phyloP scores from a whole-genome alignment of 345 rosid species.

The Dipteronia dyeriana region DNA sequence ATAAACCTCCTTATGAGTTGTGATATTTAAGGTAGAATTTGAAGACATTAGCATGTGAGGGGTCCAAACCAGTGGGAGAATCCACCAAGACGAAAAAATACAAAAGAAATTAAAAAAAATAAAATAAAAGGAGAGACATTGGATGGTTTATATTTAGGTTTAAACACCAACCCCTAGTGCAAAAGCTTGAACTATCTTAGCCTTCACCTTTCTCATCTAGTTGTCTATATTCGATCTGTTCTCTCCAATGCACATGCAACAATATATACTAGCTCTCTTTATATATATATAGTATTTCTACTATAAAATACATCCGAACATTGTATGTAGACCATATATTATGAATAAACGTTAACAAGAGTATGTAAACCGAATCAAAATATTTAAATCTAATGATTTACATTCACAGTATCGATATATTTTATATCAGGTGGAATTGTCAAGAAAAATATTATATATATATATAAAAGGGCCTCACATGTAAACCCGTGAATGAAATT shows the following conservation, averaged over 20 bases:
- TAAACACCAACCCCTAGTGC: constrained; percentile 35
- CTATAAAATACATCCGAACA: too few relatives aligned
- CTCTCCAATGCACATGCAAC: constrained; percentile 4
- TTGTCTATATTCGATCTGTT: constrained; percentile 43
- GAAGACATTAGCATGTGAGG: constrained; percentile 32
- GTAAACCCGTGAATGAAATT: too few relatives aligned
- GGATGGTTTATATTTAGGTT: constrained; percentile 34
- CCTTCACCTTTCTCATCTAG: constrained; percentile 15
- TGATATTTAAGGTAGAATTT: constrained; percentile 12
- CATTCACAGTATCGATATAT: too few relatives aligned
- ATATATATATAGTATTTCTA: too few relatives aligned
- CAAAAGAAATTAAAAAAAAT: constrained; percentile 6
- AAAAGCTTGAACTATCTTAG: constrained; percentile 30
- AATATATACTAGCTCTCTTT: background rate
- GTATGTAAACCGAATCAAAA: too few relatives aligned
- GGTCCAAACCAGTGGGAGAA: constrained; percentile 31
- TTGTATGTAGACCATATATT: too few relatives aligned
- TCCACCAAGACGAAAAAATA: constrained; percentile 17
- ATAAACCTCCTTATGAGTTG: background rate
- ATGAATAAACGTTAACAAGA: too few relatives aligned
- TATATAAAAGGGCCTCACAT: too few relatives aligned
- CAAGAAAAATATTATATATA: too few relatives aligned
- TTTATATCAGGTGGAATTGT: too few relatives aligned
- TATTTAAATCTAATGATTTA: too few relatives aligned
- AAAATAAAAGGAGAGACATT: constrained; percentile 15